phyloP scores from a whole-genome alignment of 2,329 filamentous ascomycete genomes.

The Aspergillus caelatus region DNA sequence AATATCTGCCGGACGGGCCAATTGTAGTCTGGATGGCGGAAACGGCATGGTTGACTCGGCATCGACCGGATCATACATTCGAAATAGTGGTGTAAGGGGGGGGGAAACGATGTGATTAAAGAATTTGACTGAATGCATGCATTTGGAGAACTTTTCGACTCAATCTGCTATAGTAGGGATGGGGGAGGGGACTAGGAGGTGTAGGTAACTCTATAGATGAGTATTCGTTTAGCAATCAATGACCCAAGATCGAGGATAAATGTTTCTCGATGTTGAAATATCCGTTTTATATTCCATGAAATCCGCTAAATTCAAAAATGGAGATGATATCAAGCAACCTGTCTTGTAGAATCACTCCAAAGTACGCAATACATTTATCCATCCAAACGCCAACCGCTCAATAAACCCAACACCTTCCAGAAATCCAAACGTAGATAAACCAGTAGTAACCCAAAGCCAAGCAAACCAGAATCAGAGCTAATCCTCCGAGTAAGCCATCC shows the following conservation, averaged over 20 bases:
- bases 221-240: not conserved
- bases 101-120: no score
- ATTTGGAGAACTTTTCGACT: not conserved
- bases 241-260: not conserved
- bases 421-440: not conserved
- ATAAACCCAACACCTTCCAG: not conserved
- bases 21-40: not conserved
- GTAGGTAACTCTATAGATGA: not conserved
- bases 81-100: no score
- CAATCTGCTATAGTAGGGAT: no score
- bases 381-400: not conserved
- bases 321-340: not conserved
- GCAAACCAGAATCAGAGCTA: not conserved
- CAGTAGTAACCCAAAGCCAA: no score
- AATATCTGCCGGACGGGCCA: not conserved
- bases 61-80: not conserved
- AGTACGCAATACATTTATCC: not conserved
- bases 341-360: not conserved
- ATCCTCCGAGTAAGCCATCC: constrained; percentile 39
- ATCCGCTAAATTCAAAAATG: not conserved
- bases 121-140: not conserved
- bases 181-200: not conserved
- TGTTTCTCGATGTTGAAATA: not conserved
- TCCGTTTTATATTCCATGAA: not conserved
- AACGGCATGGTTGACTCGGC: not conserved